Percentiles rank a stretch among this genome's conserved stretches.
phyloP scores from a whole-genome alignment of 2,329 filamentous ascomycete genomes.

The Neospermospora avenae region DNA sequence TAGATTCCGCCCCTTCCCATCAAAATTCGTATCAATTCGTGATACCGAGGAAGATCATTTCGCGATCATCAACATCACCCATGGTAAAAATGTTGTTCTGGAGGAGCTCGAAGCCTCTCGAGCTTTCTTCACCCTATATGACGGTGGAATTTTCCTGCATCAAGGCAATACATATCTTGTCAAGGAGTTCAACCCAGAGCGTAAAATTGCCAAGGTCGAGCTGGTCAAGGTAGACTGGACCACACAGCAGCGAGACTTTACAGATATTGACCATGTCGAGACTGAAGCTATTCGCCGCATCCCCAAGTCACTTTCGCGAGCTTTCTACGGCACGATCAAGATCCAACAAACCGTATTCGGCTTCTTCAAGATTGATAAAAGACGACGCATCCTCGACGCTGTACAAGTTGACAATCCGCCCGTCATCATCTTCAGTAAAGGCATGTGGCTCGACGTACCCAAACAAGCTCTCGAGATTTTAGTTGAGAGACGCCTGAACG shows the following conservation, averaged over 20 bases:
- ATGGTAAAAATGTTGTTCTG: conserved; percentile 77
- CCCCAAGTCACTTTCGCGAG: conserved; percentile 56
- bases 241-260: conserved; percentile 88
- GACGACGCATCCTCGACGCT: conserved; percentile 81
- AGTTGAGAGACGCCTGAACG: conserved; percentile 66
- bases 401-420: conserved; percentile 92
- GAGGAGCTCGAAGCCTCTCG: conserved; percentile 95
- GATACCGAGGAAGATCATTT: conserved; percentile 92
- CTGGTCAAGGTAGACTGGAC: conserved; percentile 92
- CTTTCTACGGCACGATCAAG: conserved; percentile 82
- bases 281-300: conserved; percentile 83
- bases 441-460: conserved; percentile 94
- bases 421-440: conserved; percentile 78
- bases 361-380: conserved; percentile 94
- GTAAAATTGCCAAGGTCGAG: conserved; percentile 81
- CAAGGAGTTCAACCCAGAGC: conserved; percentile 79
- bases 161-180: conserved; percentile 93
- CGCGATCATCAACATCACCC: conserved; percentile 84
- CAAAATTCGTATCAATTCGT: conserved; percentile 79
- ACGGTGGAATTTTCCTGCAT: conserved; percentile 94
- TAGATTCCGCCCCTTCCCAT: conserved; percentile 81
- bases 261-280: conserved; percentile 89
- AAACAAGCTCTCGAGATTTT: conserved; percentile 76
- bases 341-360: conserved; percentile 90
- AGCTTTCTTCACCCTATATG: conserved; percentile 95